Base-by-base conservation (phyloP, 2,329 filamentous ascomycete genomes). In the Colletotrichum viniferum region DNA sequence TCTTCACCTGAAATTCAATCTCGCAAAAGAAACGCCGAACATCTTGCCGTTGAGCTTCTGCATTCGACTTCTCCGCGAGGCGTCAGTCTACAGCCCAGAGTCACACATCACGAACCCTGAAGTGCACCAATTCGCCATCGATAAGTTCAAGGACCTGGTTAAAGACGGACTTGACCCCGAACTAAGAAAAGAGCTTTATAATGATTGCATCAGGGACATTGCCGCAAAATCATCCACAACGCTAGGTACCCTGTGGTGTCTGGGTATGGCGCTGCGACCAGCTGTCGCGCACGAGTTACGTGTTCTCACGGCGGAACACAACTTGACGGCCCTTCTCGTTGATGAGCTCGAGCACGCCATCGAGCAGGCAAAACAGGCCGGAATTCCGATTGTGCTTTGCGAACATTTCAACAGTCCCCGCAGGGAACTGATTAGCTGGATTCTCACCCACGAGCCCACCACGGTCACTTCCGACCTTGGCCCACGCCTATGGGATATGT, bases 161-260 rank as follows among this genome's bases (percentile, higher is more conserved):
- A 81, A 80, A n/a, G 83, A 86, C 34, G 91, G 93, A 0, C 87
- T 91, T 7, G 88, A 88, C 24, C 72, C 78, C 2, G 85, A 89
- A 7, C 91, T 91, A 74, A 92, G 93, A 62, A 87, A 88, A 73
- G 85, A 88, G 24, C 90, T 97, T 18, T 94, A 94, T 77, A 82
- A 88, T 62, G 88, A 89, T 69, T 97, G 95, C 81, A 88, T 96
- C 63, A 79, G 88, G 61, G 93, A 96, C 79, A 92, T 97, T 61
- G 87, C 89, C 4, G 85, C 88, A 26, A 92, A 89, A 81, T 93
- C 92, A 3, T 77, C 85, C 12, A 93, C 92, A 16, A 92, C 93
- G 1, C 89, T 94, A 8, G 95, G 95, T 2, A 97, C 94, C 78
- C 88, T 96, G 24, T 93, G 92, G 80, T 92, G 92, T 18, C 85